Evolutionary conservation across 1,284 basidiomycete species (phyloP).

Genomic region (Tilletia caries): DNA sequence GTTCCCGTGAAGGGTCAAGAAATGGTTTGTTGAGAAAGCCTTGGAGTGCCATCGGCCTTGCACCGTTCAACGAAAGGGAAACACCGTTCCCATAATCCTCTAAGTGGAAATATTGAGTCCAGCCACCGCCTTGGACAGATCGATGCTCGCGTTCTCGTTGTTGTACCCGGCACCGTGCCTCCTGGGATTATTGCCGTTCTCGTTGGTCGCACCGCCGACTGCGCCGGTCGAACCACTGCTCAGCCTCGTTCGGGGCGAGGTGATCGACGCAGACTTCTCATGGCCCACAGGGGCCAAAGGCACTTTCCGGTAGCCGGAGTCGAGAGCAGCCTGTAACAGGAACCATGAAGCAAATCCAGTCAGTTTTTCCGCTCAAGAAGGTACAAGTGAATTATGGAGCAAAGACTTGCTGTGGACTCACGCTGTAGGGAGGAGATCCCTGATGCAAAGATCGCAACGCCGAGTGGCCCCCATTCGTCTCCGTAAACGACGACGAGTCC

Average conservation of each 20-base stretch:
- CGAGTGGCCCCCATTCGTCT: neutral
- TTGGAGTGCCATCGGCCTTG: neutral
- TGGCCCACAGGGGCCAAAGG: constrained; percentile 11
- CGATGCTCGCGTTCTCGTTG: neutral
- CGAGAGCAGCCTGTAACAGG: constrained; percentile 1
- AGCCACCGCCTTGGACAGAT: neutral
- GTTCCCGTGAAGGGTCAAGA: neutral
- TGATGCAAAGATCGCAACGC: constrained; percentile 5
- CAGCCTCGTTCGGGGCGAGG: neutral
- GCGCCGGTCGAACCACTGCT: neutral
- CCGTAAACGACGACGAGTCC: neutral
- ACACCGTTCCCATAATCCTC: neutral
- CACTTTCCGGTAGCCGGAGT: neutral
- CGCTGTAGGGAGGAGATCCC: constrained; percentile 3
- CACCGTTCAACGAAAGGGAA: too few relatives aligned
- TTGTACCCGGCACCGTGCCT: too few relatives aligned
- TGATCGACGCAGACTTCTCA: constrained; percentile 11
- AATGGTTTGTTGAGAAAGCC: neutral
- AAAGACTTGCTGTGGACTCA: neutral
- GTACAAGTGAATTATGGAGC: too few relatives aligned
- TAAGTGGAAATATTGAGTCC: constrained; percentile 12
- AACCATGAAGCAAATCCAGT: neutral
- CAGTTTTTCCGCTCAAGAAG: too few relatives aligned
- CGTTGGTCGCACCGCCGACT: neutral
- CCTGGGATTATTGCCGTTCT: too few relatives aligned